phyloP scores from a whole-genome alignment of 2,329 filamentous ascomycete species.

The Sclerotinia spermophila region DNA sequence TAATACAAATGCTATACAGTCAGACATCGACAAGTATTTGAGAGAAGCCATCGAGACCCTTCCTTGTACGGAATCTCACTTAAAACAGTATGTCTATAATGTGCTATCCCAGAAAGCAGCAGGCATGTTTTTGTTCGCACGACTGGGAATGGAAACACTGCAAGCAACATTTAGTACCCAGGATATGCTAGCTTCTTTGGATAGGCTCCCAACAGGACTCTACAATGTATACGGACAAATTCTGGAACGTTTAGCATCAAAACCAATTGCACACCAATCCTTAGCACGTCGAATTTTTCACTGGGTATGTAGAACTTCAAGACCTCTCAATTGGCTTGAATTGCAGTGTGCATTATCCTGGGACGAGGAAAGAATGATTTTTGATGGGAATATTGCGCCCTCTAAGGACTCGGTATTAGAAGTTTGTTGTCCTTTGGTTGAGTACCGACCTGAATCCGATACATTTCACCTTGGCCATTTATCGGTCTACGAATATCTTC shows the following conservation, averaged over 20 bases:
- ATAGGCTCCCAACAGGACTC: slow-evolving; percentile 10
- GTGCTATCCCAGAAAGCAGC: slow-evolving; percentile 10
- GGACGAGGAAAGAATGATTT: slow-evolving; percentile 13
- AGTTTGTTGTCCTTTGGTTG: slow-evolving; percentile 15
- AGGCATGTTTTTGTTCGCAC: slow-evolving; percentile 17
- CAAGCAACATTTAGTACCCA: slow-evolving; percentile 14
- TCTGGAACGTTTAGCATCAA: slow-evolving; percentile 9
- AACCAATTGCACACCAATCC: not conserved
- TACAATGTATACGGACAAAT: slow-evolving; percentile 15
- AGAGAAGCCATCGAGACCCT: slow-evolving; percentile 14
- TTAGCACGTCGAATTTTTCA: slow-evolving; percentile 12
- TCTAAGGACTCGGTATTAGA: slow-evolving; percentile 13
- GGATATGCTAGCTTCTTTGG: slow-evolving; percentile 16
- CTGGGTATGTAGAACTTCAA: slow-evolving; percentile 16
- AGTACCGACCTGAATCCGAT: slow-evolving; percentile 11
- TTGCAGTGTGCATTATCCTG: slow-evolving; percentile 15
- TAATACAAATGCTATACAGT: not conserved
- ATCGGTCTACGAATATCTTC: slow-evolving; percentile 16
- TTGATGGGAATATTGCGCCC: slow-evolving; percentile 4
- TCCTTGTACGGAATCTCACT: slow-evolving; percentile 12
- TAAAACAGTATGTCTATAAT: slow-evolving; percentile 18
- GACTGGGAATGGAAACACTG: slow-evolving; percentile 13
- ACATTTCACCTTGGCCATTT: slow-evolving; percentile 16
- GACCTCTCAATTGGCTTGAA: slow-evolving; percentile 14
- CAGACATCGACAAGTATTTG: slow-evolving; percentile 14